Evolutionary conservation across 192 early-diverging fungal species (phyloP).

Genomic region (Coemansia sp.): DNA sequence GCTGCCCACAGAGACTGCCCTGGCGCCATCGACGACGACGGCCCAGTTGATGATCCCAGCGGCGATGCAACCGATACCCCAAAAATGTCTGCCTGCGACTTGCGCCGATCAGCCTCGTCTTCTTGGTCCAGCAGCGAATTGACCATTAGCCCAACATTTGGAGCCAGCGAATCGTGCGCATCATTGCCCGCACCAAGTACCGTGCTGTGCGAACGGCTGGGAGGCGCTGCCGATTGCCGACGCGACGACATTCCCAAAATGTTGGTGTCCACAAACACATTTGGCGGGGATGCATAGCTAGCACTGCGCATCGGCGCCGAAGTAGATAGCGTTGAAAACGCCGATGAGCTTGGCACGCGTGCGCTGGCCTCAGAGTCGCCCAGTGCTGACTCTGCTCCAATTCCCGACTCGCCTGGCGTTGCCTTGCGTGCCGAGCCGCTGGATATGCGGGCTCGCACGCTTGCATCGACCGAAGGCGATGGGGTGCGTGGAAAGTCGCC

Average conservation of each 20-base stretch:
- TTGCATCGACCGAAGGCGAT: slow-evolving; percentile 46
- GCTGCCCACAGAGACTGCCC: slow-evolving; percentile 50
- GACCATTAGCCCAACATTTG: slow-evolving; percentile 44
- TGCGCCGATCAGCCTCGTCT: slow-evolving; percentile 32
- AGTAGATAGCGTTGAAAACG: slow-evolving; percentile 37
- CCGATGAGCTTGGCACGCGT: slow-evolving; percentile 25
- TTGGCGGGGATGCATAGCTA: slow-evolving; percentile 16
- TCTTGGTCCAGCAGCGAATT: slow-evolving; percentile 53
- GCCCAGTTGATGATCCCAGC: slow-evolving; percentile 3
- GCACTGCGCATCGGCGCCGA: slow-evolving; percentile 31
- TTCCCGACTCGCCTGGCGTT: not conserved
- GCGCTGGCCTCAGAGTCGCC: slow-evolving; percentile 6
- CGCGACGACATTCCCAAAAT: slow-evolving; percentile 35
- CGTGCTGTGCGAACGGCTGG: slow-evolving; percentile 44
- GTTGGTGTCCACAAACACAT: slow-evolving; percentile 32
- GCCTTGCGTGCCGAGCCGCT: slow-evolving; percentile 1
- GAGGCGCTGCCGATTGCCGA: slow-evolving; percentile 25
- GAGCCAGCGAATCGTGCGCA: slow-evolving; percentile 18
- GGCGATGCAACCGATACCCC: slow-evolving; percentile 37
- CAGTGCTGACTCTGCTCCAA: not conserved
- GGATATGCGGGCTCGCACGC: slow-evolving; percentile 14
- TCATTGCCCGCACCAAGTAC: slow-evolving; percentile 7
- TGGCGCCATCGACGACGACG: slow-evolving; percentile 16
- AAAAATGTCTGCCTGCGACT: slow-evolving; percentile 43
- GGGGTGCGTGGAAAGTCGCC: slow-evolving; percentile 53